A percentile compares a stretch with the other conserved stretches of the same genome.
These are phyloP conservation scores for Phytopythium boreale DNA, from an alignment of 352 stramenopile species.

Conservation along the genomic window DNA sequence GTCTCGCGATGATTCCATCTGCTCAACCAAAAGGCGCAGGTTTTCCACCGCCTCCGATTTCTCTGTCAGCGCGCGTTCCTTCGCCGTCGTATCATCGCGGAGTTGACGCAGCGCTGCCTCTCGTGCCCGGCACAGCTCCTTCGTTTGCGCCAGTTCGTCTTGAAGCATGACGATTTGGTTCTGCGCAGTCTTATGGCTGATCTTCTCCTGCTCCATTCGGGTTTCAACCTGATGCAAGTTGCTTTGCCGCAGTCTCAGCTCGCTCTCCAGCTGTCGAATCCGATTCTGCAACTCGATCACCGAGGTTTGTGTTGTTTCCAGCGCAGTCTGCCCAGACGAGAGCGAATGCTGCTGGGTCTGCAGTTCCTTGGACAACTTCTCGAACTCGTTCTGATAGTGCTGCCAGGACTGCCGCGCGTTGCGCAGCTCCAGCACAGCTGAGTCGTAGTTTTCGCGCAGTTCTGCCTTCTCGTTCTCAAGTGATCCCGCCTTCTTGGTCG, in stretches of 20 bases:
- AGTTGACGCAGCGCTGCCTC: slow-evolving; percentile 60
- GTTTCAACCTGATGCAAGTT: slow-evolving; percentile 55
- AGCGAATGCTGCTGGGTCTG: slow-evolving; percentile 57
- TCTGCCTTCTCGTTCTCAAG: slow-evolving; percentile 57
- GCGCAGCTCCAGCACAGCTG: slow-evolving; percentile 42
- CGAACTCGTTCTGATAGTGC: slow-evolving; percentile 75
- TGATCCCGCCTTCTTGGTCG: slow-evolving; percentile 26
- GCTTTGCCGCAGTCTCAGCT: slow-evolving; percentile 51
- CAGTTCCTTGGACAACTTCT: slow-evolving; percentile 65
- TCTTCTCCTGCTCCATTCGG: slow-evolving; percentile 65
- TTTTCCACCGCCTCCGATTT: slow-evolving; percentile 67
- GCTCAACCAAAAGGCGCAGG: slow-evolving; percentile 68
- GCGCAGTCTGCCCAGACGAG: slow-evolving; percentile 47
- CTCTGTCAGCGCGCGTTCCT: slow-evolving; percentile 57
- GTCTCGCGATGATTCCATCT: slow-evolving; percentile 82
- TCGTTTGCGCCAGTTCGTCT: slow-evolving; percentile 55
- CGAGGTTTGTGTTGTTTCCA: slow-evolving; percentile 54
- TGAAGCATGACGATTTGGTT: slow-evolving; percentile 55
- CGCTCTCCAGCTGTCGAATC: slow-evolving; percentile 59
- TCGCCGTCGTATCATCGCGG: slow-evolving; percentile 49
- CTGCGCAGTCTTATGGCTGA: slow-evolving; percentile 47
- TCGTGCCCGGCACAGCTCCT: slow-evolving; percentile 45
- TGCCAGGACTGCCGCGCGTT: slow-evolving; percentile 54
- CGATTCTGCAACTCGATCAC: slow-evolving; percentile 57
- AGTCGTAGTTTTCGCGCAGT: slow-evolving; percentile 55